Evolutionary conservation across 2,329 filamentous ascomycete species (phyloP), one percentile per base, ranked within the genome.

Genomic region (Hymenotorrendiella dingleyae): DNA sequence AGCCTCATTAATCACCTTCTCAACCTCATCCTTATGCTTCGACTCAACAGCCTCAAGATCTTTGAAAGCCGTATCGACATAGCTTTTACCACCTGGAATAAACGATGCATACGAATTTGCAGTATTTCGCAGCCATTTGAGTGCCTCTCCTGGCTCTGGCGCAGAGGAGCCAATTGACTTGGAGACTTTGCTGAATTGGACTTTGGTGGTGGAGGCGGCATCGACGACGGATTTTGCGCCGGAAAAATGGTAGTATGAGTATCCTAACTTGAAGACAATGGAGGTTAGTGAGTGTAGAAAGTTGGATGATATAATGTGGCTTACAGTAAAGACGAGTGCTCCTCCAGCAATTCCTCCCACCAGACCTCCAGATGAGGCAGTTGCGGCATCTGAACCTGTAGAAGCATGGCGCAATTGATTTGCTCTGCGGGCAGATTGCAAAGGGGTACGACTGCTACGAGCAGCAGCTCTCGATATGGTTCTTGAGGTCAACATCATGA

Each of bases 21-120:
- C 80, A 6, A 86, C 81, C 59, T 89, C 83, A 0, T 82, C 71
- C 34, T 74, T 71, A 61, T 88, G 82, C 57, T 82, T 82, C 50
- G 76, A 64, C 33, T 79, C 74, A 22, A 89, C 71, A 23, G 72
- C 76, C 36, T 88, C 84, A 32, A 86, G 68, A 53, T 88, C 84
- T 19, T 82, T 69, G 63, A 89, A 90, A 0, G 76, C 77, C 1
- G 70, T 64, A 57, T 89, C 82, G 36, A 89, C 76, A 54, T 84
- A 86, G 35, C 70, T 65, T 22, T 74, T 74, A 2, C 80, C 84
- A 10, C 85, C 85, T 0, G 85, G 85, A 22, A 90, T 75, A 70
- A 82, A 86, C 3, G 68, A 69, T 2, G 82, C 81, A 57, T 89
- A 89, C 19, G 78, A 78, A 58, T 78, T 78, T 21, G 78, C 77